phyloP scores from a whole-genome alignment of 148 eudicot species.

The Salicornia ramosissima region DNA sequence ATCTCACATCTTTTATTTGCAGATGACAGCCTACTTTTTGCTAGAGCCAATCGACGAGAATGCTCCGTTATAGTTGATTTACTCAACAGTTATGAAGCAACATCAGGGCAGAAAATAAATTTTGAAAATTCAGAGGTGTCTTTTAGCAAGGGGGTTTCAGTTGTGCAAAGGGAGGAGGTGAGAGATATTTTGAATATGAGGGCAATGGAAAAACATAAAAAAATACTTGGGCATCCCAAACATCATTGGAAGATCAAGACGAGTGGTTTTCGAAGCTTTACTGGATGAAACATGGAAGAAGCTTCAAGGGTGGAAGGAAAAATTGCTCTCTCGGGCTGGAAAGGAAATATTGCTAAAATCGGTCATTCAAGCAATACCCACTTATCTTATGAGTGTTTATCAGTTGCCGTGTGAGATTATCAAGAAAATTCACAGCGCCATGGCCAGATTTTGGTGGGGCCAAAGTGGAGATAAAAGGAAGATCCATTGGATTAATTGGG shows the following conservation, averaged over 20 bases:
- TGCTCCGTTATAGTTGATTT: not conserved
- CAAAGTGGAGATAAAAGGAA: not conserved
- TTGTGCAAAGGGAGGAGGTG: not conserved
- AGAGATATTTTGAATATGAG: not conserved
- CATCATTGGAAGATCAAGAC: not conserved
- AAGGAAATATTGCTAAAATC: not conserved
- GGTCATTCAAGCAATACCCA: not conserved
- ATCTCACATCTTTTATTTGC: not conserved
- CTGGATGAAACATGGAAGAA: not conserved
- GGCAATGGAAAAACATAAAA: not conserved
- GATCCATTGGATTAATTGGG: not conserved
- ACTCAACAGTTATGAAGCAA: too few species aligned
- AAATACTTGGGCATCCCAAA: not conserved
- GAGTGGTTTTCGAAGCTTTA: not conserved
- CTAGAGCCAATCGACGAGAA: too few species aligned
- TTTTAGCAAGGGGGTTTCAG: too few species aligned
- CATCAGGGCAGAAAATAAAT: too few species aligned
- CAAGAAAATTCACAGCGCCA: not conserved
- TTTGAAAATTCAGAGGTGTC: too few species aligned
- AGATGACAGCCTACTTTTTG: not conserved
- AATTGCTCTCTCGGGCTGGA: not conserved
- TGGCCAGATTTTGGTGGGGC: not conserved
- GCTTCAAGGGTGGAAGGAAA: not conserved
- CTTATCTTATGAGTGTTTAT: not conserved
- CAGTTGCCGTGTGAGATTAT: not conserved